Base-by-base conservation (phyloP, 1,284 basidiomycete genomes). In the Cutaneotrichosporon spelunceum region DNA sequence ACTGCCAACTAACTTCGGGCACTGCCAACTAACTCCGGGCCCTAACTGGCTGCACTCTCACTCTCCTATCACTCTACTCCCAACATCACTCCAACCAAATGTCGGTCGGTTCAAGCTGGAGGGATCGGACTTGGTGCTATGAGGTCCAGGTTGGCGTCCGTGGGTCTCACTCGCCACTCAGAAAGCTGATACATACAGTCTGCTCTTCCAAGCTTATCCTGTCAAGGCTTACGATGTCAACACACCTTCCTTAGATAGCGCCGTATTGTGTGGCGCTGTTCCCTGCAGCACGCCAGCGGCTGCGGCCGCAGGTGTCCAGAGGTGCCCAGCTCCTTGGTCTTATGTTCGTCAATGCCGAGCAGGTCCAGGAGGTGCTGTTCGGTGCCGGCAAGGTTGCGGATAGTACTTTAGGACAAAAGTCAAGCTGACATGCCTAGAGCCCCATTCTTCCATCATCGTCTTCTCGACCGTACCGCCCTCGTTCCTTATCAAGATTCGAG, bases 391-490 rank as follows among this genome's bases (percentile, higher is more conserved):
- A 61, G 23, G 71, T 74, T 8, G 71, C 73, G 4, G 63, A 70
- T 4, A 66, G 72, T 73, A 45, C 52, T 66, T 61, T 19, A 19
- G 36, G 27, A 4, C 26, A 30, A 19, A 13, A 10, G 27, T 9
- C 10, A n/a, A 19, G 26, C 21, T 50, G 21, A 48, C 33, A n/a
- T 26, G 29, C 30, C 6, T 50, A n/a, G 14, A 50, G 27, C 48
- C 68, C 16, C 67, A 70, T 19, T 67, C 78, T 1, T 61, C 66
- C 14, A 70, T 80, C 55, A 71, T 80, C 29, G 71, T 75, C 30
- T 78, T 77, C 64, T 78, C 79, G 0, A 80, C 79, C 2, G 76
- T 78, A 24, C 73, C 78, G 0, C 78, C 79, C 1, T 70, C 68
- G 14, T 73, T 71, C 49, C 65, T 75, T 1, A 57, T 61, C 1